Evolutionary conservation across 768 basidiomycete species (phyloP), one percentile per base, ranked within the genome.

Genomic region (Boletus subcaerulescens): DNA sequence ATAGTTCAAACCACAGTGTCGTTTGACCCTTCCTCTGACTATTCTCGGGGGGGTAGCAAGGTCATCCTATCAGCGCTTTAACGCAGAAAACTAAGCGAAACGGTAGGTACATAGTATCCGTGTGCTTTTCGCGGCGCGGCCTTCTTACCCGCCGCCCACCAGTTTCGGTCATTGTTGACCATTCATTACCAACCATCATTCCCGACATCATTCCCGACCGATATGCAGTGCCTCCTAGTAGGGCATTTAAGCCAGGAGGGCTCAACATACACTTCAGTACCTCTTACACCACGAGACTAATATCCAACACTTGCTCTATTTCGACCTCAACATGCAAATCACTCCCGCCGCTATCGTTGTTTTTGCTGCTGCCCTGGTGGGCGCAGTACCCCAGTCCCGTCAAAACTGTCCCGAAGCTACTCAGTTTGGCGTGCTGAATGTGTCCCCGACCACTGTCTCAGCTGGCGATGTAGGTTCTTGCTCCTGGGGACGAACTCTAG

Each of bases 401-500:
- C 60, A 58, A 33, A 48, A 4, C 9, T 69, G 68, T 48, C 0
- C 68, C 3, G n/a, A 65, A 40, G 68, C 68, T 20, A 2, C 61
- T 13, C 60, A 26, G 7, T 69, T 50, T 48, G 68, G 68, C 12
- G 35, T 45, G 4, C 20, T 69, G 22, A 50, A 0, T 0, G 17
- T 71, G 39, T 55, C 58, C 44, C 68, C 68, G 17, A 51, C 58
- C 38, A 64, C 46, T 1, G 53, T 69, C 45, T 20, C 65, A 9
- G 42, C 66, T 8, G 68, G 68, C 1, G 63, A 70, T 3, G 68
- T 69, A 33, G 48, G 63, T 50, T 32, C 5, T 17, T 14, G 11
- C 24, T 40, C 5, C 11, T n/a, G 4, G 13, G 15, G 29, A 40
- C 14, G 15, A 29, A 12, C 17, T 5, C 18, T 11, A 17, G 45